Conservation (phyloP, 1,139 yeast genomes). For the Arxiozyma slooffiae region DNA sequence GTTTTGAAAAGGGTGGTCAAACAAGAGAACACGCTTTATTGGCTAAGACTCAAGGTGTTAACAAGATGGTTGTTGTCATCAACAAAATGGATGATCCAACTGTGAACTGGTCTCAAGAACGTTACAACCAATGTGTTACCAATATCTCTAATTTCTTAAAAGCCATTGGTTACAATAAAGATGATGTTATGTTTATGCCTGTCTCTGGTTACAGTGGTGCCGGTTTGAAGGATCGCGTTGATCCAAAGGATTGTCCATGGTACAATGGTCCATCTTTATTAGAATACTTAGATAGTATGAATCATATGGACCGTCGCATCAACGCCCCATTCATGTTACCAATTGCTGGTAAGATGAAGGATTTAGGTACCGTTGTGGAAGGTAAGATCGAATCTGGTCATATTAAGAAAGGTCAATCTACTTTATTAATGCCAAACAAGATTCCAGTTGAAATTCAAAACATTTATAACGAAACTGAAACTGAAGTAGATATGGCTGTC, state of each 20-base stretch:
- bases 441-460: conserved; percentile 71
- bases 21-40: conserved; percentile 89
- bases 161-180: conserved; percentile 84
- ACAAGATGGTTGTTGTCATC: conserved; percentile 81
- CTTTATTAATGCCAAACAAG: conserved; percentile 89
- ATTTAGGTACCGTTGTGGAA: conserved; percentile 92
- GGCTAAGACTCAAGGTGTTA: conserved; percentile 86
- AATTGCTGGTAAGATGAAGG: conserved; percentile 86
- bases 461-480: conserved; percentile 90
- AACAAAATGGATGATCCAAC: conserved; percentile 99
- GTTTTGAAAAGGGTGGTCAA: conserved; percentile 89
- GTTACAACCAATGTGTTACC: conserved; percentile 89
- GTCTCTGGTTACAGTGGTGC: conserved; percentile 97
- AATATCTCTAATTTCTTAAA: conserved; percentile 70
- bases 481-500: conserved; percentile 79
- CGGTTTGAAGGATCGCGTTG: conserved; percentile 81
- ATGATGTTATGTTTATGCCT: conserved; percentile 87
- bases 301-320: conserved; percentile 72
- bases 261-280: conserved; percentile 84
- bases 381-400: conserved; percentile 97
- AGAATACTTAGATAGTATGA: conserved; percentile 78
- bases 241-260: conserved; percentile 74
- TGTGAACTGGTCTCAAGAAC: conserved; percentile 88
- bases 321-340: conserved; percentile 98
- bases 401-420: conserved; percentile 63